These are phyloP conservation scores for Aegilops longissima DNA, from an alignment of 176 grass and related monocot genomes.

Conservation along the genomic window DNA sequence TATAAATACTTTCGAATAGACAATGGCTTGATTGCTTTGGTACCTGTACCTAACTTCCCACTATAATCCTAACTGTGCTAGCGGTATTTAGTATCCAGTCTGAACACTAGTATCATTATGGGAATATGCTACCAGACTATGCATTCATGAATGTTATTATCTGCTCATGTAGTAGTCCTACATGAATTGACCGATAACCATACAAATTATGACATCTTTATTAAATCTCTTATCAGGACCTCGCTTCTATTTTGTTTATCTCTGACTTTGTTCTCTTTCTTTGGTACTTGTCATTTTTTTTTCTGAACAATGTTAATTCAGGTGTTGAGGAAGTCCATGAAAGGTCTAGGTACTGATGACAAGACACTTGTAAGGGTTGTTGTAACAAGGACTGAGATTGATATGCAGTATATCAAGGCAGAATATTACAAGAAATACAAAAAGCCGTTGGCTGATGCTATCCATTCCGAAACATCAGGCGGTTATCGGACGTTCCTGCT, in stretches of 20 bases:
- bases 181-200: neutral
- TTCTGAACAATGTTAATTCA: constrained; percentile 30
- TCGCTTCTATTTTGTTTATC: neutral
- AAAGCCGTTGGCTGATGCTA: constrained; percentile 66
- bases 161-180: neutral
- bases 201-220: neutral
- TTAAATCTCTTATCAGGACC: constrained; percentile 2
- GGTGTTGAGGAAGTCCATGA: constrained; percentile 91
- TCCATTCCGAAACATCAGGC: constrained; percentile 84
- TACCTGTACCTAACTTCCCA: neutral
- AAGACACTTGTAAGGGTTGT: constrained; percentile 73
- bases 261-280: neutral
- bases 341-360: constrained; percentile 87
- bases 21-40: neutral
- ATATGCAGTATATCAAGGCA: constrained; percentile 97
- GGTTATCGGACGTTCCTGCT: constrained; percentile 89
- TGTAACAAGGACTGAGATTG: constrained; percentile 88
- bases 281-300: constrained; percentile 6
- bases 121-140: neutral
- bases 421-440: constrained; percentile 81
- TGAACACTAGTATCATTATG: neutral
- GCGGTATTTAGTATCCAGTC: neutral
- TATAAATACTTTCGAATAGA: neutral
- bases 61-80: neutral
- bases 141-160: neutral